These are phyloP conservation scores for Trichoderma reesei DNA, from an alignment of 495 filamentous ascomycete species.

Conservation along the genomic window DNA sequence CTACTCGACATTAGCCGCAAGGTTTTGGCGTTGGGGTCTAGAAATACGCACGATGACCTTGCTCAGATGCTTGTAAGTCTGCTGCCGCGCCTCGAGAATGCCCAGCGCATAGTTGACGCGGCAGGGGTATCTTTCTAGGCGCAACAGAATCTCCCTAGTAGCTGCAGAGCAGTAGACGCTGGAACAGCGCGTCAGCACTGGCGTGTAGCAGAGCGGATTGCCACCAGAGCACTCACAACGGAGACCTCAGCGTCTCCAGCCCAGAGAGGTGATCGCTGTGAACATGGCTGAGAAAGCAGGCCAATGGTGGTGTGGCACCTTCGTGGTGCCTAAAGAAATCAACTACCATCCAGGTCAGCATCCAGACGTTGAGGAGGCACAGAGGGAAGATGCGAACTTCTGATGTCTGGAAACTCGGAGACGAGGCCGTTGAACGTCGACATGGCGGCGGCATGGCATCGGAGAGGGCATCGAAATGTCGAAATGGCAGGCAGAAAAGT, in stretches of 20 bases:
- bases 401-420: slow-evolving; percentile 58
- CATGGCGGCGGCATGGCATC: slow-evolving; percentile 14
- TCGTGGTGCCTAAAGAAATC: slow-evolving; percentile 69
- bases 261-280: slow-evolving; percentile 87
- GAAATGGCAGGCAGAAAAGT: background rate
- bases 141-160: slow-evolving; percentile 68
- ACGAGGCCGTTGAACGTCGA: slow-evolving; percentile 32
- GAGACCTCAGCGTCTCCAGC: slow-evolving; percentile 62
- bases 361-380: background rate
- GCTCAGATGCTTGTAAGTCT: slow-evolving; percentile 64
- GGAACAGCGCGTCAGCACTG: background rate
- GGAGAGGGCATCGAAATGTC: background rate
- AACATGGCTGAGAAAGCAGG: slow-evolving; percentile 87
- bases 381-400: slow-evolving; percentile 27
- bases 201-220: background rate
- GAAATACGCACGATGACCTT: slow-evolving; percentile 47
- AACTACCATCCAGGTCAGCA: slow-evolving; percentile 35
- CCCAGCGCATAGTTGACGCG: slow-evolving; percentile 69
- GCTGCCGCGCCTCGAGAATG: slow-evolving; percentile 60
- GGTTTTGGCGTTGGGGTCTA: background rate
- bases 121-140: slow-evolving; percentile 66
- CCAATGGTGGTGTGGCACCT: slow-evolving; percentile 52
- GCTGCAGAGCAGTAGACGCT: slow-evolving; percentile 80
- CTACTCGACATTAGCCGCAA: slow-evolving; percentile 20
- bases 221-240: slow-evolving; percentile 45